Evolutionary conservation across 768 basidiomycete genomes (phyloP), one percentile per base, ranked within the genome.

Genomic region (Tricholoma saponaceum): DNA sequence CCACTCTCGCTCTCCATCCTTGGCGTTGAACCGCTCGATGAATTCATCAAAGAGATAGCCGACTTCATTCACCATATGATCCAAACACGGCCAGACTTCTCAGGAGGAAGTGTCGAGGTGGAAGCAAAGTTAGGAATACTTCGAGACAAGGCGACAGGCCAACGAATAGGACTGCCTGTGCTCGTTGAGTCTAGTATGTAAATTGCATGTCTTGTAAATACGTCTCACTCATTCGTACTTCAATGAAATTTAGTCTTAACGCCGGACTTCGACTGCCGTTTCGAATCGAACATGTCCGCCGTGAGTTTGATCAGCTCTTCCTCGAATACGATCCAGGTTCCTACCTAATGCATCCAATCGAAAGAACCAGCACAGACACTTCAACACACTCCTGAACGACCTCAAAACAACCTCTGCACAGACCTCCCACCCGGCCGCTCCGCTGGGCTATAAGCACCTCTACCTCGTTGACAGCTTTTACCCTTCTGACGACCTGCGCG

Each of bases 231-330:
- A n/a, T n/a, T n/a, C n/a, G n/a, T n/a, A n/a, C n/a, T 51, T 43
- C 49, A 20, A 18, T 57, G 26, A n/a, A 25, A 51, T 30, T 16
- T 56, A 97, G 94, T 95, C 60, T 73, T 96, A 5, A 62, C 72
- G 4, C 85, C 88, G 8, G 83, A 87, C 32, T 59, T 82, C 3
- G 86, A 90, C 51, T 68, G 85, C 55, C 85, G 86, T 12, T 98
- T 98, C 70, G 90, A 95, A 70, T 90, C 92, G 59, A 95, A 96
- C 68, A 98, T 99, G 95, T 83, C 91, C 43, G 73, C 79, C 61
- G 92, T 96, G 68, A 66, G 89, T 80, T 56, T 54, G 26, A 44
- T 54, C 64, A 18, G 18, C 20, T 30, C 57, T 41, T 51, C 57
- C 63, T 64, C 57, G 63, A 52, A 55, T 54, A 52, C 26, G n/a